Evolutionary conservation across 495 filamentous ascomycete genomes (phyloP), one percentile per base, ranked within the genome.

Genomic region (Corynascus novoguineensis): DNA sequence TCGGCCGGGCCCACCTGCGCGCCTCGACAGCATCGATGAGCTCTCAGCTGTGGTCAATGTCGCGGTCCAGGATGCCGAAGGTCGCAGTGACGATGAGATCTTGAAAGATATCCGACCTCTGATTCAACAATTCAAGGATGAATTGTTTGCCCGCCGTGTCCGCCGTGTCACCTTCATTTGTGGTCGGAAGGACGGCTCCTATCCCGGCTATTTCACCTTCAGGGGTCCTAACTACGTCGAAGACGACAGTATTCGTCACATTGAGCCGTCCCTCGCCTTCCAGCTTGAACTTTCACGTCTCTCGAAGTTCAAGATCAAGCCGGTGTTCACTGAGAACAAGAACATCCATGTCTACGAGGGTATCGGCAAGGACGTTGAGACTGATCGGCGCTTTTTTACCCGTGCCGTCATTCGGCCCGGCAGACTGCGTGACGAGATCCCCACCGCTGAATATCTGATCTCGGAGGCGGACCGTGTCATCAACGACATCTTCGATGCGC

Each of bases 261-360:
- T 84, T 58, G 93, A 98, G 74, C 93, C 93, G 40, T 92, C 93
- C 48, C 76, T 96, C 65, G 91, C 93, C 64, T 98, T 97, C 88
- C 93, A 98, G 80, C 85, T 97, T 64, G 93, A 98, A 72, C 82
- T 98, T 57, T 85, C 86, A 21, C 86, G 93, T 73, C 83, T 98
- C 40, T 87, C 89, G 64, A 97, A 97, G 71, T 98, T 98, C 84
- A 85, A 87, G 72, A 92, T 97, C 76, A 93, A 90, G 74, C 92
- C 93, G 1, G 89, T 97, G 41, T 98, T 98, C 78, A 97, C 95
- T 0, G 92, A 97, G 72, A 98, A 98, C 76, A 85, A 92, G 59
- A 96, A 95, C 76, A 97, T 98, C 58, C 95, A 97, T 74, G 90
- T 98, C 49, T 98, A 97, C 74, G 91, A 97, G 75, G 93, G 89